phyloP scores from a whole-genome alignment of 495 filamentous ascomycete species.

The Neurospora tetraspora region DNA sequence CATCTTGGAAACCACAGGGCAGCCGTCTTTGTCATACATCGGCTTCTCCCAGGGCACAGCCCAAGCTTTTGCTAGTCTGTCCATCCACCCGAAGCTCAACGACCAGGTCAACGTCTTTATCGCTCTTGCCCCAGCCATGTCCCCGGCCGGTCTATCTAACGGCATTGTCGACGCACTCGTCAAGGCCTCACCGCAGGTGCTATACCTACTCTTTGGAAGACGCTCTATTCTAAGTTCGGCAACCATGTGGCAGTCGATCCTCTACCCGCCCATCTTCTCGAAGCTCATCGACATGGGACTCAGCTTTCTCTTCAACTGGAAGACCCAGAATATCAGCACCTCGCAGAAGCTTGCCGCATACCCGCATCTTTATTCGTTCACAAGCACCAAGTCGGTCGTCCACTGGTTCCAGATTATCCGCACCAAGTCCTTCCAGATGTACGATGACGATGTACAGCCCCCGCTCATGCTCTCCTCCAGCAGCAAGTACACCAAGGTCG shows the following conservation, averaged over 20 bases:
- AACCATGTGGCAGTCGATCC: conserved; percentile 93
- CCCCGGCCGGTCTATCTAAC: conserved; percentile 80
- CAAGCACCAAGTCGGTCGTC: conserved; percentile 88
- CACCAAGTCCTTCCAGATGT: conserved; percentile 93
- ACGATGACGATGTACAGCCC: conserved; percentile 79
- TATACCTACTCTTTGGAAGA: conserved; percentile 92
- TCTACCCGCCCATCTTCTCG: conserved; percentile 91
- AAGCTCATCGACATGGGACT: conserved; percentile 78
- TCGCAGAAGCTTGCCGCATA: conserved; percentile 96
- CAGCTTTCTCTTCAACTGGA: conserved; percentile 81
- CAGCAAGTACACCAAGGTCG: conserved; percentile 65
- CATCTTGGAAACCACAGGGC: conserved; percentile 72
- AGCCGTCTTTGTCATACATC: conserved; percentile 85
- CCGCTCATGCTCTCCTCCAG: conserved; percentile 29
- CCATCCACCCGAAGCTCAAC: conserved; percentile 86
- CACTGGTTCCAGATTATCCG: conserved; percentile 99
- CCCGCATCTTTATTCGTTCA: conserved; percentile 90
- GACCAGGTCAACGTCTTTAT: conserved; percentile 94
- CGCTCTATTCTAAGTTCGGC: conserved; percentile 85
- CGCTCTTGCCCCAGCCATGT: conserved; percentile 94
- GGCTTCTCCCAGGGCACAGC: conserved; percentile 96
- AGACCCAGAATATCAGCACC: conserved; percentile 69
- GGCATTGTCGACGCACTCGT: conserved; percentile 83
- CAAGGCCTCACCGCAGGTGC: conserved; percentile 85
- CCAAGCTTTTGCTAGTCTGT: conserved; percentile 91